These are phyloP conservation scores for Acorus calamus DNA, from an alignment of 106 monocot species.

Conservation along the genomic window DNA sequence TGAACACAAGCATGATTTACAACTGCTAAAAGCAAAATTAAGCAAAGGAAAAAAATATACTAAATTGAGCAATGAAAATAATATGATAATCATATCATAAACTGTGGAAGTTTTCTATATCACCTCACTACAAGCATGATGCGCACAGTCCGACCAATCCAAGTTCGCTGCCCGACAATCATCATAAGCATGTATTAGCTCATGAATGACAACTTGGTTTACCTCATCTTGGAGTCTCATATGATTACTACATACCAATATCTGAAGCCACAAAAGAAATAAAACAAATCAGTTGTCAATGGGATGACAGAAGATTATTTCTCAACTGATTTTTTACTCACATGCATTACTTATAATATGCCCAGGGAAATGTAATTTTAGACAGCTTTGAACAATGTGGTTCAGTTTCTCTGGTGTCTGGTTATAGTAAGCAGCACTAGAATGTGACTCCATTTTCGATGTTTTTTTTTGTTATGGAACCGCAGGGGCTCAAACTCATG, in stretches of 20 bases:
- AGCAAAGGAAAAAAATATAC: no score
- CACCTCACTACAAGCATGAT: constrained; percentile 99
- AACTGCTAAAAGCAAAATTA: no score
- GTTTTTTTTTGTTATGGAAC: no score
- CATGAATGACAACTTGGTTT: constrained; percentile 93
- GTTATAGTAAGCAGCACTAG: no score
- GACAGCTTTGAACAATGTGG: no score
- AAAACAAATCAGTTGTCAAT: background rate
- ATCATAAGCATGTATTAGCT: constrained; percentile 95
- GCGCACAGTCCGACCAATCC: constrained; percentile 92
- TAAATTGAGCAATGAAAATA: background rate
- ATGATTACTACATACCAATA: constrained; percentile 74
- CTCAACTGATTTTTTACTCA: no score
- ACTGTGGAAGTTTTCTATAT: background rate
- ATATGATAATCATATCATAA: background rate
- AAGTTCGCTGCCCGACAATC: constrained; percentile 86
- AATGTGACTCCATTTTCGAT: no score
- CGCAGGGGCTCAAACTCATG: no score
- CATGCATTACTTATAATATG: no score
- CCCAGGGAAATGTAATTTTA: no score
- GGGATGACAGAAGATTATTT: background rate
- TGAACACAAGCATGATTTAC: no score
- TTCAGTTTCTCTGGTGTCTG: no score
- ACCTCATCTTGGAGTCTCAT: constrained; percentile 77
- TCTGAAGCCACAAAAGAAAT: constrained; percentile 31